A percentile compares a stretch with the other conserved stretches of the same genome.
phyloP scores from a whole-genome alignment of 2,329 filamentous ascomycete species.

The Venturia oleaginea region DNA sequence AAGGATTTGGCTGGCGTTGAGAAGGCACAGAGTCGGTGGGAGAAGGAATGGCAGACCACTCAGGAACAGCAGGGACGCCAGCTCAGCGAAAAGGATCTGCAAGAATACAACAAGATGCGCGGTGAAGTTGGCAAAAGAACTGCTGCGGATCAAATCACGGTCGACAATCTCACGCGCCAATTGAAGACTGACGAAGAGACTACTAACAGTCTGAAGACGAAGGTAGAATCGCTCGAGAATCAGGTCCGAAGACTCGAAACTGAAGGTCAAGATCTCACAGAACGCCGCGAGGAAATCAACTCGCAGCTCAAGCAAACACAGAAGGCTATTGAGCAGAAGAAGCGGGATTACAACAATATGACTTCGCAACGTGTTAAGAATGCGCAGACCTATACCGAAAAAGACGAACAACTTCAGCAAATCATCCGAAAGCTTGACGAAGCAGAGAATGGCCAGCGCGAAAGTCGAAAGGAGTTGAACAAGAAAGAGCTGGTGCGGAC shows the following conservation, averaged over 20 bases:
- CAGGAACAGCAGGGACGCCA: slow-evolving; percentile 81
- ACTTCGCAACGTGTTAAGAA: slow-evolving; percentile 76
- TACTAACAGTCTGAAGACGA: slow-evolving; percentile 79
- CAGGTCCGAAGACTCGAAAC: slow-evolving; percentile 63
- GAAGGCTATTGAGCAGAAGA: slow-evolving; percentile 75
- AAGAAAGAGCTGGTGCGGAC: slow-evolving; percentile 77
- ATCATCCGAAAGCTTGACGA: slow-evolving; percentile 72
- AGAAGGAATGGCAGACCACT: slow-evolving; percentile 75
- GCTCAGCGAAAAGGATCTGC: slow-evolving; percentile 74
- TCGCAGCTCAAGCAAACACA: slow-evolving; percentile 57
- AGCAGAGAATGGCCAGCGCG: slow-evolving; percentile 74
- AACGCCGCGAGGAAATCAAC: slow-evolving; percentile 57
- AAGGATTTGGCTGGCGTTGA: slow-evolving; percentile 78
- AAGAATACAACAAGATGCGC: slow-evolving; percentile 78
- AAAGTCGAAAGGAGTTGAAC: slow-evolving; percentile 71
- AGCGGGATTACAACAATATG: slow-evolving; percentile 79
- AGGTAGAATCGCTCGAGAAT: slow-evolving; percentile 69
- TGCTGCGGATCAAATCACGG: slow-evolving; percentile 68
- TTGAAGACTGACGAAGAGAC: slow-evolving; percentile 87
- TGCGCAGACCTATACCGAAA: slow-evolving; percentile 73
- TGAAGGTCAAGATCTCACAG: slow-evolving; percentile 59
- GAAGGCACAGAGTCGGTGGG: slow-evolving; percentile 81
- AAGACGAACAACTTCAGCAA: slow-evolving; percentile 84
- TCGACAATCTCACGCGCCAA: slow-evolving; percentile 81
- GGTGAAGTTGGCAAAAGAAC: slow-evolving; percentile 78